Evolutionary conservation across 345 rosid genomes (phyloP).

Genomic region (Populus tremula): DNA sequence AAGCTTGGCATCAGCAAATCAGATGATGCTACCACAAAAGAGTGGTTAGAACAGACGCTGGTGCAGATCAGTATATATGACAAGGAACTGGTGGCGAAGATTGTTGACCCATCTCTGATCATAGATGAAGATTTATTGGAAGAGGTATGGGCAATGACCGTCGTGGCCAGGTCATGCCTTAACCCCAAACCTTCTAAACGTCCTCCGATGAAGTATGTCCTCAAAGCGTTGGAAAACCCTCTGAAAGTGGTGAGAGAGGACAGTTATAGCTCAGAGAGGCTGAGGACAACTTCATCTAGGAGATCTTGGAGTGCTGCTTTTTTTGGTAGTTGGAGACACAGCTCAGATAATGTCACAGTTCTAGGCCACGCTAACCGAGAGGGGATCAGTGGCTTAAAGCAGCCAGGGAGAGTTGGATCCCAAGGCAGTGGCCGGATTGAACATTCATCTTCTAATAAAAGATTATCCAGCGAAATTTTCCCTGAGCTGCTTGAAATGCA

Average conservation of each 20-base stretch:
- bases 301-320: slow-evolving; percentile 90
- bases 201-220: slow-evolving; percentile 81
- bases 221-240: slow-evolving; percentile 88
- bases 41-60: slow-evolving; percentile 67
- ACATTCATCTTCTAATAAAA: slow-evolving; percentile 69
- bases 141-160: slow-evolving; percentile 99
- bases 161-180: slow-evolving; percentile 87
- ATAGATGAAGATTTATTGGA: slow-evolving; percentile 89
- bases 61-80: slow-evolving; percentile 70
- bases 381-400: slow-evolving; percentile 53
- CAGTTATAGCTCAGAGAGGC: slow-evolving; percentile 55
- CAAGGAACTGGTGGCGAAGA: slow-evolving; percentile 82
- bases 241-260: slow-evolving; percentile 86
- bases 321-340: slow-evolving; percentile 97
- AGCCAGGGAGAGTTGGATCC: slow-evolving; percentile 58
- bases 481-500: slow-evolving; percentile 66
- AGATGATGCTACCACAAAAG: slow-evolving; percentile 52
- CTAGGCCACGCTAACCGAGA: slow-evolving; percentile 26
- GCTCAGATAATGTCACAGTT: slow-evolving; percentile 37
- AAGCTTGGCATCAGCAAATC: slow-evolving; percentile 72
- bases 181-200: slow-evolving; percentile 84
- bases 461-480: slow-evolving; percentile 70
- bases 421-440: slow-evolving; percentile 44
- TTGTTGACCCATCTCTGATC: slow-evolving; percentile 74
- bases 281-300: slow-evolving; percentile 79